These are phyloP conservation scores for Cystobasidium sp. DNA, from an alignment of 1,284 basidiomycete genomes.

Conservation along the genomic window DNA sequence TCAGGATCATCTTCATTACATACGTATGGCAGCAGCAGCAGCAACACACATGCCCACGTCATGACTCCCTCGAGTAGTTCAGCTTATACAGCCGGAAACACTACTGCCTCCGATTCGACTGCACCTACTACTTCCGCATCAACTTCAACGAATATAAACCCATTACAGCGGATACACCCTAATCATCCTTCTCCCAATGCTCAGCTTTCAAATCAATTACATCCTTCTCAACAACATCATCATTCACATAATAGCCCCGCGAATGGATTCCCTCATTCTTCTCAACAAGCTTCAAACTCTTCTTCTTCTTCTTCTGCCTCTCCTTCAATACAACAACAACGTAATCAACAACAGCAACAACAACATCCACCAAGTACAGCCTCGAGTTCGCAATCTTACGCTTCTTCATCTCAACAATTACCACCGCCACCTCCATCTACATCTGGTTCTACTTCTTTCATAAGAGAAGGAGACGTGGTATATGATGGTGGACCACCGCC, in stretches of 20 bases:
- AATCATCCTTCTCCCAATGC: background rate
- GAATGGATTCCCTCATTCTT: background rate
- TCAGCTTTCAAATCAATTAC: background rate
- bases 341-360: background rate
- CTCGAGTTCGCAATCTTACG: background rate
- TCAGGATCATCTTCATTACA: background rate
- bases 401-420: background rate
- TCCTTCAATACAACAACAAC: background rate
- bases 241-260: background rate
- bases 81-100: background rate
- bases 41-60: too few relatives aligned
- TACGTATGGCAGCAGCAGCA: background rate
- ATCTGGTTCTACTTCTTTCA: conserved; percentile 14
- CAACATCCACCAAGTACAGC: background rate
- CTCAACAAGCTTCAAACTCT: background rate
- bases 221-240: background rate
- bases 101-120: background rate
- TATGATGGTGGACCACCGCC: conserved; percentile 39
- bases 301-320: conserved; percentile 7
- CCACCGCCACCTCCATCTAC: background rate
- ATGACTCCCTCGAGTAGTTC: background rate
- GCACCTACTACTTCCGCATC: background rate
- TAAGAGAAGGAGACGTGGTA: conserved; percentile 32
- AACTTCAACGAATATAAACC: background rate
- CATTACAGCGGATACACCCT: background rate